Percentiles rank a stretch among this genome's conserved stretches.
Evolutionary conservation across 1,284 basidiomycete genomes (phyloP).

Genomic region (Melampsora americana): DNA sequence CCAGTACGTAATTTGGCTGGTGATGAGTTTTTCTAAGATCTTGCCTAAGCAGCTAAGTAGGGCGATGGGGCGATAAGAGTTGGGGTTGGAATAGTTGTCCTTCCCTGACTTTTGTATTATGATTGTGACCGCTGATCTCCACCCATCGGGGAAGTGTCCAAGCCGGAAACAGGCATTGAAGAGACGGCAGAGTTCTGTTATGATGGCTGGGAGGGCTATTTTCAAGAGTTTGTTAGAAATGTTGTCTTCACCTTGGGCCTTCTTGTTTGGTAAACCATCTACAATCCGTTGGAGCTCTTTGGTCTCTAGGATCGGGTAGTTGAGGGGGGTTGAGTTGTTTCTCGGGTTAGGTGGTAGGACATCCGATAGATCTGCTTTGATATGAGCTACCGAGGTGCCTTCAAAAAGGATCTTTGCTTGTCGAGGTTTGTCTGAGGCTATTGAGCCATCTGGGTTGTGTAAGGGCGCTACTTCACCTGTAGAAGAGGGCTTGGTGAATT

Average conservation of each 20-base stretch:
- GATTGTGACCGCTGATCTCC: constrained; percentile 1
- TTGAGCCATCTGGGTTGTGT: neutral
- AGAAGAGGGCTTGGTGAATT: neutral
- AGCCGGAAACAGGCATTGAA: no score
- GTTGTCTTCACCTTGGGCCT: neutral
- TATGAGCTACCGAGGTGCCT: neutral
- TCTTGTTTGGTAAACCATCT: neutral
- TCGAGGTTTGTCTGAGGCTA: neutral
- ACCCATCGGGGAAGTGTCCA: neutral
- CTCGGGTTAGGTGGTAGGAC: neutral
- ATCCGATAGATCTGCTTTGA: neutral
- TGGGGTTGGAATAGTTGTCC: neutral
- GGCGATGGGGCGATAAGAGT: constrained; percentile 6
- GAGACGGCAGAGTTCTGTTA: neutral
- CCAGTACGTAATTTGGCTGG: neutral
- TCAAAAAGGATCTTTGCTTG: neutral
- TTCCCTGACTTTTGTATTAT: constrained; percentile 10
- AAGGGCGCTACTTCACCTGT: neutral
- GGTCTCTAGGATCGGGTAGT: neutral
- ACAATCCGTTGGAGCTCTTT: neutral
- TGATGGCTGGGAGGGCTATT: neutral
- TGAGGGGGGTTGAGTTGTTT: neutral
- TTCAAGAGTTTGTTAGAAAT: neutral
- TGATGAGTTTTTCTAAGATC: neutral
- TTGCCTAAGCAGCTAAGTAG: constrained; percentile 4